Percentiles rank a stretch among this genome's conserved stretches.
Evolutionary conservation across 73 alveolate species (phyloP).

Genomic region (Breviolum minutum): DNA sequence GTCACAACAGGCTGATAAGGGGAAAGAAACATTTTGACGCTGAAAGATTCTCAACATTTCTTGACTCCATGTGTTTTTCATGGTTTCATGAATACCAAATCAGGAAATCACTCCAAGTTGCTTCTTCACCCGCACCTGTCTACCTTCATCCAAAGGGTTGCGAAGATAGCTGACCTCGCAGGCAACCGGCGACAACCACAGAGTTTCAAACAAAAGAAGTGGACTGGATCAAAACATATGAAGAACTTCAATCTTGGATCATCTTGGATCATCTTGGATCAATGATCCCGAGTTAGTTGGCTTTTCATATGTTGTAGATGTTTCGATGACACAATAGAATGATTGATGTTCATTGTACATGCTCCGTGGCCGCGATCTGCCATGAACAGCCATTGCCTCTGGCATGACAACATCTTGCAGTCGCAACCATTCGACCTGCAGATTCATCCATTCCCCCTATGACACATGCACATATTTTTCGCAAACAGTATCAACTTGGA

Average conservation of each 20-base stretch:
- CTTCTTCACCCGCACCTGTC: constrained; percentile 5
- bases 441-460: neutral
- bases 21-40: neutral
- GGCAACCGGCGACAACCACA: neutral
- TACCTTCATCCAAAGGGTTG: constrained; percentile 80
- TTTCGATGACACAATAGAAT: too few relatives aligned
- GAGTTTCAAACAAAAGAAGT: neutral
- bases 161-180: constrained; percentile 72
- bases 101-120: neutral
- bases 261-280: too few relatives aligned
- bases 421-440: constrained; percentile 86
- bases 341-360: too few relatives aligned
- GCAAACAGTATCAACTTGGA: neutral
- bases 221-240: too few relatives aligned
- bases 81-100: neutral
- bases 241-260: too few relatives aligned
- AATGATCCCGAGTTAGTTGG: too few relatives aligned
- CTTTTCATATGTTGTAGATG: too few relatives aligned
- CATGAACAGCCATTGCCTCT: constrained; percentile 14
- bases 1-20: too few relatives aligned
- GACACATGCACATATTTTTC: neutral
- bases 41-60: neutral
- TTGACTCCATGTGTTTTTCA: neutral
- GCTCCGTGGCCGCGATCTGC: neutral
- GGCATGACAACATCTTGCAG: constrained; percentile 84